Conservation (phyloP, 305 asterid species). For the Petunia hybrid region DNA sequence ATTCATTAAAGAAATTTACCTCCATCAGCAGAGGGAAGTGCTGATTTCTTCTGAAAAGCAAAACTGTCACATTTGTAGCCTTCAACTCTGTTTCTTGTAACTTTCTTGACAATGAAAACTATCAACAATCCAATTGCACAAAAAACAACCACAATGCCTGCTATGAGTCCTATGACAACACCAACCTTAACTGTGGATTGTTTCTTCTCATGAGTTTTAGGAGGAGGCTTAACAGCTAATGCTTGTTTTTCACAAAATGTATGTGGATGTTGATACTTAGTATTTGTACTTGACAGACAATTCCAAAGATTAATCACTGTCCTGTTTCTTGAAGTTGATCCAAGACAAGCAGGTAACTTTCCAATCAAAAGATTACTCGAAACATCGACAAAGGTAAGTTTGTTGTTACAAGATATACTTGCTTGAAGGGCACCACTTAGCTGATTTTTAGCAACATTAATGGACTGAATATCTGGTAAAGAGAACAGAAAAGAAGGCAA, state of each 20-base stretch:
- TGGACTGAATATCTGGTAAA: constrained; percentile 57
- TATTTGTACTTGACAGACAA: constrained; percentile 69
- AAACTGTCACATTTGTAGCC: constrained; percentile 62
- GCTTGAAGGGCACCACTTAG: constrained; percentile 72
- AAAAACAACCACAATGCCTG: constrained; percentile 58
- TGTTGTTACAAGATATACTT: constrained; percentile 54
- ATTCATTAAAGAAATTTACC: constrained; percentile 51
- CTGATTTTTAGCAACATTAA: constrained; percentile 68
- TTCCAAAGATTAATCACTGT: constrained; percentile 67
- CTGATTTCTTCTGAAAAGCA: constrained; percentile 58
- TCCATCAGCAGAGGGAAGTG: constrained; percentile 56
- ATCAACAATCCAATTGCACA: constrained; percentile 61
- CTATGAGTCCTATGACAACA: constrained; percentile 75
- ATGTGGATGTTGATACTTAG: constrained; percentile 65
- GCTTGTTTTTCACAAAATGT: constrained; percentile 91
- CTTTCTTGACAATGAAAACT: constrained; percentile 55
- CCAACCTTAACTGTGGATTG: constrained; percentile 71
- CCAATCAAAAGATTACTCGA: constrained; percentile 84
- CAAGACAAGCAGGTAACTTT: constrained; percentile 77
- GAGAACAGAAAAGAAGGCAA: constrained; percentile 77
- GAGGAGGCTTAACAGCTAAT: constrained; percentile 81
- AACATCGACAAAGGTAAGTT: constrained; percentile 69
- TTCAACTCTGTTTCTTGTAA: constrained; percentile 45
- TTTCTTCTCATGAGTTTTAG: constrained; percentile 34
- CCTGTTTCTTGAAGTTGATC: constrained; percentile 55